These are phyloP conservation scores for Tetrapisispora arboricola DNA, from an alignment of 805 yeast species.

Conservation along the genomic window DNA sequence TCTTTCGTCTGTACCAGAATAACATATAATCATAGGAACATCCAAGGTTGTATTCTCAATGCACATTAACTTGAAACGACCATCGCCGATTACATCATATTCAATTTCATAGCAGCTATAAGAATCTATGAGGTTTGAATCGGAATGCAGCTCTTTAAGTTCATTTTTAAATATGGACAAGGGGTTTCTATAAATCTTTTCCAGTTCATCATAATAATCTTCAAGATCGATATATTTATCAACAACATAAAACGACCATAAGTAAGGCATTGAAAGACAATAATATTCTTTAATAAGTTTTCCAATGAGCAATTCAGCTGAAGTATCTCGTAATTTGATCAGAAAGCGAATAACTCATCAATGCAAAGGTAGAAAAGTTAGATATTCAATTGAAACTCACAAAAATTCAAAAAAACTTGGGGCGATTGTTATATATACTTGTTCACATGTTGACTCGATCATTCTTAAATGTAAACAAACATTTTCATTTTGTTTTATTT, in stretches of 20 bases:
- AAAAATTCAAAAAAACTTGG: too few relatives aligned
- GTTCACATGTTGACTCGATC: too few relatives aligned
- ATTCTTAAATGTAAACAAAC: too few relatives aligned
- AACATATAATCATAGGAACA: conserved; percentile 12
- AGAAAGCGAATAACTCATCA: too few relatives aligned
- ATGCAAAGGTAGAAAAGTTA: too few relatives aligned
- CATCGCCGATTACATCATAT: conserved; percentile 4
- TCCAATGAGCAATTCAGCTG: too few relatives aligned
- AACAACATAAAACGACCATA: conserved; percentile 9
- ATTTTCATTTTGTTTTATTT: too few relatives aligned
- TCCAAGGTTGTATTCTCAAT: conserved; percentile 7
- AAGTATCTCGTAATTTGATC: too few relatives aligned
- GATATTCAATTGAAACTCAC: too few relatives aligned
- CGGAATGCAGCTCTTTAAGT: not conserved
- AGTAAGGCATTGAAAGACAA: conserved; percentile 7
- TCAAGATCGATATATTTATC: conserved; percentile 4
- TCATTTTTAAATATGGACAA: not conserved
- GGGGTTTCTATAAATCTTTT: conserved; percentile 3
- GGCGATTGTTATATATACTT: too few relatives aligned
- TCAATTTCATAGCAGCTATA: conserved; percentile 8
- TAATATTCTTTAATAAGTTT: not conserved
- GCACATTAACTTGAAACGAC: conserved; percentile 5
- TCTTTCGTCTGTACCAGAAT: conserved; percentile 6
- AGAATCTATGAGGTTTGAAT: conserved; percentile 4
- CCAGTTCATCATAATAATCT: conserved; percentile 4